phyloP scores from a whole-genome alignment of 345 rosid genomes.

The thale cress (Arabidopsis thaliana) region DNA sequence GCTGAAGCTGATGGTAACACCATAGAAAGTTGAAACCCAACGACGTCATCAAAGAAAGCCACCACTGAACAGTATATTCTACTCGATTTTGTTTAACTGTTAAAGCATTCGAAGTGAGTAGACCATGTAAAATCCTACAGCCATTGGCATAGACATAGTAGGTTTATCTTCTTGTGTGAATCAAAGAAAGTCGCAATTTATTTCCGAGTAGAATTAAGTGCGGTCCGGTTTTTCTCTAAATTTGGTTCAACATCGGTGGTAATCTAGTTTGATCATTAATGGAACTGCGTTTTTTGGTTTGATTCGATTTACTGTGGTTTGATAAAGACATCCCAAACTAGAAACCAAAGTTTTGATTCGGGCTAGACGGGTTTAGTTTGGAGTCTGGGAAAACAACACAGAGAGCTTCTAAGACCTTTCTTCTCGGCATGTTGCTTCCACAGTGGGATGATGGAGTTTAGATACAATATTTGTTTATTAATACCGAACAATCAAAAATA shows the following conservation, averaged over 20 bases:
- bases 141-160: not conserved
- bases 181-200: not conserved
- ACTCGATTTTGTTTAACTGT: slow-evolving; percentile 12
- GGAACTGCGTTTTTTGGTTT: not conserved
- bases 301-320: not conserved
- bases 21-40: slow-evolving; percentile 40
- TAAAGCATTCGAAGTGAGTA: slow-evolving; percentile 8
- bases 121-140: not conserved
- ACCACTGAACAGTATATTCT: not conserved
- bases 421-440: not conserved
- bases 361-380: not conserved
- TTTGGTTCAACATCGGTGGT: not conserved
- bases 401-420: not conserved
- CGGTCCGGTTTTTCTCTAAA: not conserved
- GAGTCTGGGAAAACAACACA: not conserved
- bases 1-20: slow-evolving; percentile 51
- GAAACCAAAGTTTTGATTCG: not conserved
- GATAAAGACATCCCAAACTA: not conserved
- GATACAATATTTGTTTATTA: slow-evolving; percentile 35
- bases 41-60: slow-evolving; percentile 9
- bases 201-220: not conserved
- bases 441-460: slow-evolving; percentile 12
- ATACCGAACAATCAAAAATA: slow-evolving; percentile 20
- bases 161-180: not conserved
- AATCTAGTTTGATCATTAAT: not conserved